phyloP scores from a whole-genome alignment of 129 eudicot genomes.

The Mikania micrantha region DNA sequence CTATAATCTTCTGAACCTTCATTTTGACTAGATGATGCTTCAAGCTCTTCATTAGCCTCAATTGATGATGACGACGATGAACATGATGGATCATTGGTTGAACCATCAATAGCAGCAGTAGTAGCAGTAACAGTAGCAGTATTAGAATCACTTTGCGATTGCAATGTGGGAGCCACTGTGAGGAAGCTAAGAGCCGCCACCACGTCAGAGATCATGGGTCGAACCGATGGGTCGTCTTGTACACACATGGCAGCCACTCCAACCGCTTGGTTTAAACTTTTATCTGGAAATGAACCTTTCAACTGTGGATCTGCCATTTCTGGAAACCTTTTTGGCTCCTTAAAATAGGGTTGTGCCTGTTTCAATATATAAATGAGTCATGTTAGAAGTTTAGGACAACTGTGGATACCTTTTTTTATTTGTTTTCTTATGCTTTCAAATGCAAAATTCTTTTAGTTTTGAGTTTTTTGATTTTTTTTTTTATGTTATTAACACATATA shows the following conservation, averaged over 20 bases:
- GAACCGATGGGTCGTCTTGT: slow-evolving; percentile 80
- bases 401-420: too few relatives aligned
- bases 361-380: too few relatives aligned
- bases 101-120: slow-evolving; percentile 11
- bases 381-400: too few relatives aligned
- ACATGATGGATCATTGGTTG: neutral
- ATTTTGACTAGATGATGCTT: neutral
- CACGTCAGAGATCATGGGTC: slow-evolving; percentile 75
- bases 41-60: neutral
- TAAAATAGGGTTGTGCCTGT: slow-evolving; percentile 83
- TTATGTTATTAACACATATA: too few relatives aligned
- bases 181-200: slow-evolving; percentile 73
- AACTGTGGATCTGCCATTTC: slow-evolving; percentile 83
- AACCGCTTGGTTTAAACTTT: slow-evolving; percentile 78
- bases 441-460: too few relatives aligned
- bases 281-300: slow-evolving; percentile 38
- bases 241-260: slow-evolving; percentile 97
- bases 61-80: slow-evolving; percentile 6
- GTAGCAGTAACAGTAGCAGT: neutral
- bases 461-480: too few relatives aligned
- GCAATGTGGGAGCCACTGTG: slow-evolving; percentile 24
- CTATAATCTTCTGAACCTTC: slow-evolving; percentile 10
- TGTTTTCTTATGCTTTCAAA: too few relatives aligned
- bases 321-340: slow-evolving; percentile 54
- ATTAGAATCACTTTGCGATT: neutral